Base-by-base conservation (phyloP, 2,329 filamentous ascomycete species). In the Beauveria bassiana region DNA sequence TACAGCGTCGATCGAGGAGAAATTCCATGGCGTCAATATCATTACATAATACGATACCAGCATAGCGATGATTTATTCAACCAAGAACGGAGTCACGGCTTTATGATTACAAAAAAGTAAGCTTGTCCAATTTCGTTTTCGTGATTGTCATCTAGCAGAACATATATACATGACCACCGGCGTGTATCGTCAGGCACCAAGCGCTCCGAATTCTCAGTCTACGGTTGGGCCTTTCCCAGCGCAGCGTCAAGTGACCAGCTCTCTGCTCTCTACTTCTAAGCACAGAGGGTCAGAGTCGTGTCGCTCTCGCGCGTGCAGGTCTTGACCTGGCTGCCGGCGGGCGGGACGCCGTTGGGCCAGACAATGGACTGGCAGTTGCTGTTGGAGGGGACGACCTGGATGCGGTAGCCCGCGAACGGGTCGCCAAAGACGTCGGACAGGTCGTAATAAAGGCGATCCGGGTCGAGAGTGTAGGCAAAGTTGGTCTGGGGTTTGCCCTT, bases 401-500 rank as follows among this genome's bases (percentile, higher is more conserved):
- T 24, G 67, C 71, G 74, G 52, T 67, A 63, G 8, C 74, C 73
- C 14, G 53, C 59, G 26, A 78, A 76, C 5, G 71, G 65, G 59
- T 76, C 70, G n/a, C 76, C 76, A 53, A 77, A 77, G 18, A 76
- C 71, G 63, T 71, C 70, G 66, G 68, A 73, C 26, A 78, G 66
- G 62, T 77, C 76, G 62, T 77, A 77, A 72, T 72, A 78, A 57
- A 78, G 62, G 6, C 63, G 63, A 57, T 46, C 63, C 59, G 65
- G 66, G 55, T 74, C 70, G 38, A 77, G 71, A 67, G 65, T 76
- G 66, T 75, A 76, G 42, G 75, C 75, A 52, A 73, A 76, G 64
- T 72, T 70, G 65, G 71, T 73, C 71, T 78, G 73, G 26, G 76
- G 68, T n/a, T 71, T 70, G 63, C 73, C 74, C 3, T 69, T 73